A percentile compares a stretch with the other conserved stretches of the same genome.
These are phyloP conservation scores for Peronospora tabacina DNA, from an alignment of 352 stramenopile species.

Conservation along the genomic window DNA sequence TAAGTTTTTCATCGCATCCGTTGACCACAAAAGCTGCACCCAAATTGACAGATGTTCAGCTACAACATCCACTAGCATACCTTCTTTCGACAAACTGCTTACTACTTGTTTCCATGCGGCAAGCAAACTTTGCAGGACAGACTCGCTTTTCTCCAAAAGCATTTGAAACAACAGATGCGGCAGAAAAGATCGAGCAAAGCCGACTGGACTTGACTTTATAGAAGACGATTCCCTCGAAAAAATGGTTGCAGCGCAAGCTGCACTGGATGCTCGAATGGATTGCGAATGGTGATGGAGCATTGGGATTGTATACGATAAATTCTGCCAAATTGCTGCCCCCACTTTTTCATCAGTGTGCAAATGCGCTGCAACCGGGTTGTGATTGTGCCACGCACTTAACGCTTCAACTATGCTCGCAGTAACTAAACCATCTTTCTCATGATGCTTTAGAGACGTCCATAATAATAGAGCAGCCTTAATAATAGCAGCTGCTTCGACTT, in stretches of 20 bases:
- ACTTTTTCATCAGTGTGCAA: conserved; percentile 25
- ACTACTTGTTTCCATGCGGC: conserved; percentile 39
- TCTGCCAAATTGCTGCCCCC: conserved; percentile 20
- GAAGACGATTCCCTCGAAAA: conserved; percentile 20
- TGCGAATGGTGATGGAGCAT: conserved; percentile 55
- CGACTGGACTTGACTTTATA: conserved; percentile 3
- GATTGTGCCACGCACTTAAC: conserved; percentile 40
- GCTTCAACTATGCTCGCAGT: conserved; percentile 27
- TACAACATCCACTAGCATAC: conserved; percentile 21
- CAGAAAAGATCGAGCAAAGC: conserved; percentile 31
- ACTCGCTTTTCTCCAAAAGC: conserved; percentile 35
- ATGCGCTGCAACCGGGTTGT: conserved; percentile 13
- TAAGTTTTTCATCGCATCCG: conserved; percentile 24
- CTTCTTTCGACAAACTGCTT: conserved; percentile 15
- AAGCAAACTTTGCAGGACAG: conserved; percentile 25
- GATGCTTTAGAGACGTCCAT: conserved; percentile 32
- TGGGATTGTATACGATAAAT: conserved; percentile 33
- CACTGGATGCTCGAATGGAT: conserved; percentile 36
- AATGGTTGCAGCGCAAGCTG: conserved; percentile 41
- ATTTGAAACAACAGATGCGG: conserved; percentile 61
- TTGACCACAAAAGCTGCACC: conserved; percentile 49
- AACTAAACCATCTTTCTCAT: conserved; percentile 27
- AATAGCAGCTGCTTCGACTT: conserved; percentile 17
- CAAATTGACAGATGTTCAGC: conserved; percentile 24
- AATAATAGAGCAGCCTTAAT: conserved; percentile 27